Evolutionary conservation across 2,329 filamentous ascomycete species (phyloP).

Genomic region (Aspergillus sp.): DNA sequence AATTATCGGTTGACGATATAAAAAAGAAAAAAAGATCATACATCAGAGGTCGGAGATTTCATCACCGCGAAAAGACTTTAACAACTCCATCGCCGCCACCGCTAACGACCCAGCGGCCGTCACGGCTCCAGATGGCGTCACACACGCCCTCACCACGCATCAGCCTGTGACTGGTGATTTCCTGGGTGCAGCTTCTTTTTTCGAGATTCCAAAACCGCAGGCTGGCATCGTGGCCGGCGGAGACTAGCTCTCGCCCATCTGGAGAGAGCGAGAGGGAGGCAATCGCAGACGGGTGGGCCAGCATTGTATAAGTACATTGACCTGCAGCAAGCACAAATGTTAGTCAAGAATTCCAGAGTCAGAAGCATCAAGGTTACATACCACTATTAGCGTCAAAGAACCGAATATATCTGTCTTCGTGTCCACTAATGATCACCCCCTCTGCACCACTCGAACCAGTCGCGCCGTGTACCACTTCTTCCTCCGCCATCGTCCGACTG

Average conservation of each 20-base stretch:
- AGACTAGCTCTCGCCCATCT: conserved; percentile 90
- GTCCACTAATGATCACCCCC: conserved; percentile 90
- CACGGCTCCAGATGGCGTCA: conserved; percentile 89
- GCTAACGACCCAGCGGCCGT: conserved; percentile 90
- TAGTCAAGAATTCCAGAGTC: conserved; percentile 5
- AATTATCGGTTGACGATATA: conserved; percentile 15
- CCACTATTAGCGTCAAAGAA: conserved; percentile 99
- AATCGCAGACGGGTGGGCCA: conserved; percentile 90
- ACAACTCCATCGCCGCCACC: conserved; percentile 93
- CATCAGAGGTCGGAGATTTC: conserved; percentile 19
- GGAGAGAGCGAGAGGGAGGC: conserved; percentile 87
- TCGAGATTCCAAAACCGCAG: conserved; percentile 96
- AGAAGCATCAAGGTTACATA: conserved; percentile 49
- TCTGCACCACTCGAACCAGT: conserved; percentile 81
- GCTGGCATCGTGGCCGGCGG: conserved; percentile 90
- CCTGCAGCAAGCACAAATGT: conserved; percentile 49
- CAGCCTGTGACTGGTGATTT: conserved; percentile 85
- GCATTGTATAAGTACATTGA: conserved; percentile 99
- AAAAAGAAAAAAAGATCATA: conserved; percentile 20
- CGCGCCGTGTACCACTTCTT: conserved; percentile 74
- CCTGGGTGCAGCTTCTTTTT: conserved; percentile 90
- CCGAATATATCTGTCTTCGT: conserved; percentile 91
- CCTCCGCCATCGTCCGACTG: conserved; percentile 58
- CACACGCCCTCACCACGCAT: conserved; percentile 97
- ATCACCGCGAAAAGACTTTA: conserved; percentile 67